Conservation (phyloP, 2,329 filamentous ascomycete species). For the Cercospora sesami region DNA sequence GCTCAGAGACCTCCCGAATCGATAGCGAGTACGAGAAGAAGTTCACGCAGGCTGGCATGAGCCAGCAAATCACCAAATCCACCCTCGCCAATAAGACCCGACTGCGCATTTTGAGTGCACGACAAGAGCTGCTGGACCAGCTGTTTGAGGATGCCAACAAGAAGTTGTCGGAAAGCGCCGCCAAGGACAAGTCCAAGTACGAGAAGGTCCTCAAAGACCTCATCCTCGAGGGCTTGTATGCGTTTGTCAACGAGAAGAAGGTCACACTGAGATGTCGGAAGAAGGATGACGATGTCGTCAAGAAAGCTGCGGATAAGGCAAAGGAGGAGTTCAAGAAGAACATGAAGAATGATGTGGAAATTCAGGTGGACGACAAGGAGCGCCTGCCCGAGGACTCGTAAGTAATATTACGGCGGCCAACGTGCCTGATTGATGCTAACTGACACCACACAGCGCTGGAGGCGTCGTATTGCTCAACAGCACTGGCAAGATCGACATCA, state of each 20-base stretch:
- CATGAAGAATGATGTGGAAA: slow-evolving; percentile 63
- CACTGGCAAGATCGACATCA: slow-evolving; percentile 92
- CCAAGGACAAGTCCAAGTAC: slow-evolving; percentile 73
- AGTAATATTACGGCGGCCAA: slow-evolving; percentile 45
- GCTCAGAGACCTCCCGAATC: slow-evolving; percentile 89
- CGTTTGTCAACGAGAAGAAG: slow-evolving; percentile 72
- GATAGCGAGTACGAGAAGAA: slow-evolving; percentile 95
- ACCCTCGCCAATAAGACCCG: slow-evolving; percentile 95
- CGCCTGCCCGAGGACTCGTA: slow-evolving; percentile 80
- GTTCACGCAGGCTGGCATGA: slow-evolving; percentile 98
- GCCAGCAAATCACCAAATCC: slow-evolving; percentile 96
- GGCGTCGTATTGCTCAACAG: slow-evolving; percentile 79
- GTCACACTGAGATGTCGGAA: slow-evolving; percentile 74
- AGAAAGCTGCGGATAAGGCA: slow-evolving; percentile 76
- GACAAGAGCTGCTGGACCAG: slow-evolving; percentile 86
- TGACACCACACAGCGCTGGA: slow-evolving; percentile 64
- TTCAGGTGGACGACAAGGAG: slow-evolving; percentile 75
- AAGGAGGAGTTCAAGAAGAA: slow-evolving; percentile 81
- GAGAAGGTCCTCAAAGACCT: slow-evolving; percentile 73
- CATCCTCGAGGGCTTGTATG: slow-evolving; percentile 86
- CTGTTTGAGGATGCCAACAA: slow-evolving; percentile 81
- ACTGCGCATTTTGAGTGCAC: slow-evolving; percentile 79
- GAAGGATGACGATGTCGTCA: slow-evolving; percentile 72
- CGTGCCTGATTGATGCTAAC: slow-evolving; percentile 16
- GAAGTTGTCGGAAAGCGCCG: slow-evolving; percentile 60